phyloP scores from a whole-genome alignment of 2,329 filamentous ascomycete genomes.

The Cytospora piceicola region DNA sequence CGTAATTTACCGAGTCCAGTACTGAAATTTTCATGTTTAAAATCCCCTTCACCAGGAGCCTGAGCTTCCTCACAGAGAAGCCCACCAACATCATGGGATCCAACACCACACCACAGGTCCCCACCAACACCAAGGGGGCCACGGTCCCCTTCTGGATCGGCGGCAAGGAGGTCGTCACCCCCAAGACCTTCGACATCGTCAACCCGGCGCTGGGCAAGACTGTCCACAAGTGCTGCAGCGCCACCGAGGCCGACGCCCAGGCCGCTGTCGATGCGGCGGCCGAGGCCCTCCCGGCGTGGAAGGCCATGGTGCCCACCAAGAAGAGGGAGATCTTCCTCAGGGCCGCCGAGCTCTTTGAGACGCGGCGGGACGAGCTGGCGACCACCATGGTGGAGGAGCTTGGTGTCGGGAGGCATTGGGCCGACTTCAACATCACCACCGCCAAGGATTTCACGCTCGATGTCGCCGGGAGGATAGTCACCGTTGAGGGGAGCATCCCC shows the following conservation, averaged over 20 bases:
- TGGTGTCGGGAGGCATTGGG: slow-evolving; percentile 45
- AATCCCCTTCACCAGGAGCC: background rate
- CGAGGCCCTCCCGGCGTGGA: slow-evolving; percentile 72
- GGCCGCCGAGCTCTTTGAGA: slow-evolving; percentile 67
- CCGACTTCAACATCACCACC: slow-evolving; percentile 45
- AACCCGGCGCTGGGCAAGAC: slow-evolving; percentile 38
- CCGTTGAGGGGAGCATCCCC: slow-evolving; percentile 42
- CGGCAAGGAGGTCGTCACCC: slow-evolving; percentile 37
- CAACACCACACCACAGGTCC: background rate
- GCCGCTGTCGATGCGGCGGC: slow-evolving; percentile 53
- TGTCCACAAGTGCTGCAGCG: slow-evolving; percentile 37
- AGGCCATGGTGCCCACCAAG: slow-evolving; percentile 59
- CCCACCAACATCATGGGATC: slow-evolving; percentile 9
- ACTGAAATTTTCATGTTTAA: background rate
- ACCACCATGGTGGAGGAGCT: slow-evolving; percentile 61
- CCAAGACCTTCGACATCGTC: slow-evolving; percentile 36
- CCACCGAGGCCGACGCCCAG: slow-evolving; percentile 36
- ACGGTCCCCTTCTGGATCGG: slow-evolving; percentile 41
- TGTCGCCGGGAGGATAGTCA: slow-evolving; percentile 46
- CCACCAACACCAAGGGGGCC: slow-evolving; percentile 14
- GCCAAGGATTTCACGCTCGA: slow-evolving; percentile 47
- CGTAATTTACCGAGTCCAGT: background rate
- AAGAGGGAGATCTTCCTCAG: slow-evolving; percentile 73
- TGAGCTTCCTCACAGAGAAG: background rate
- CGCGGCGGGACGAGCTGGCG: slow-evolving; percentile 62